Evolutionary conservation across 352 stramenopile species (phyloP).

Genomic region (Phytophthora foliorum): DNA sequence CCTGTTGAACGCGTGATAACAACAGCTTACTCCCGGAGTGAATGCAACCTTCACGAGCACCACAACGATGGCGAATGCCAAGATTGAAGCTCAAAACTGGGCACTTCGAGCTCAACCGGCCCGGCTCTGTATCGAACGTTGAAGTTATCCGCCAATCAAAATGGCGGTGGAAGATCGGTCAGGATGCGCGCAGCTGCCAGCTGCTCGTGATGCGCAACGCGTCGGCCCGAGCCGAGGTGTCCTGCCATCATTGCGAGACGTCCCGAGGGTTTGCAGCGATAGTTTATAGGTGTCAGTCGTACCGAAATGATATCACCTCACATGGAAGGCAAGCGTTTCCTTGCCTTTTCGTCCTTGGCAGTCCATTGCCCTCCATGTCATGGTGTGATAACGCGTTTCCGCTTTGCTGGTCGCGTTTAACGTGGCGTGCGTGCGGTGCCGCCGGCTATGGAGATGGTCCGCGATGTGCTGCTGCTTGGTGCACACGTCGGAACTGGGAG

Average conservation of each 20-base stretch:
- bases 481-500: too few relatives aligned
- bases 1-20: too few relatives aligned
- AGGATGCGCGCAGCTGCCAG: slow-evolving; percentile 15
- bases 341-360: background rate
- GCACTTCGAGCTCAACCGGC: background rate
- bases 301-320: slow-evolving; percentile 13
- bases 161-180: background rate
- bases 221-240: background rate
- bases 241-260: slow-evolving; percentile 16
- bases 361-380: too few relatives aligned
- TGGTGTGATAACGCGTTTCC: background rate
- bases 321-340: background rate
- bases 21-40: too few relatives aligned
- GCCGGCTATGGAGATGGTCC: background rate
- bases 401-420: slow-evolving; percentile 4
- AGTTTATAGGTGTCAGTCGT: background rate
- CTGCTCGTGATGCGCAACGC: slow-evolving; percentile 24
- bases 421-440: background rate
- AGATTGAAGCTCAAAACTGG: too few relatives aligned
- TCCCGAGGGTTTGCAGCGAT: background rate
- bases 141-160: slow-evolving; percentile 32
- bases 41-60: too few relatives aligned
- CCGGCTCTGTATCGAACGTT: background rate
- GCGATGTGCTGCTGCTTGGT: background rate
- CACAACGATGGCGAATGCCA: too few relatives aligned